Conservation (phyloP, 495 filamentous ascomycete species). For the Tuber brumale region DNA sequence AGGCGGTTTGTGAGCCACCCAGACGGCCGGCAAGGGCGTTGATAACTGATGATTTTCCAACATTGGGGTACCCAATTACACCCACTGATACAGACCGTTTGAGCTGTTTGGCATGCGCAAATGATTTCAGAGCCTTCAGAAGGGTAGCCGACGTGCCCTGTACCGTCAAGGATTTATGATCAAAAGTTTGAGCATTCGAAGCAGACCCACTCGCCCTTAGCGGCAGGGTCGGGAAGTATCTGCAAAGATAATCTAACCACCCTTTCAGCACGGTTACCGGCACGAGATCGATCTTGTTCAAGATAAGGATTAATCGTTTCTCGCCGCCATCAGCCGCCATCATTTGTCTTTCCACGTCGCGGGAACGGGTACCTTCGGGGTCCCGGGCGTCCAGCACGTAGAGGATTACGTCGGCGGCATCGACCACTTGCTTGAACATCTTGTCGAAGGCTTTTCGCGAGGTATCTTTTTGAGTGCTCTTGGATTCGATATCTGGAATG, state of each 20-base stretch:
- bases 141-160: slow-evolving; percentile 79
- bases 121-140: slow-evolving; percentile 86
- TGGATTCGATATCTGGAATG: slow-evolving; percentile 47
- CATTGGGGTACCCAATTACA: slow-evolving; percentile 94
- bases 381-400: slow-evolving; percentile 94
- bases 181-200: slow-evolving; percentile 81
- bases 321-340: slow-evolving; percentile 74
- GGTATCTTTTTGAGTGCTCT: slow-evolving; percentile 53
- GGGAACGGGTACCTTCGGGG: slow-evolving; percentile 82
- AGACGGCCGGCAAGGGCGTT: slow-evolving; percentile 82
- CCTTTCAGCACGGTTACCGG: slow-evolving; percentile 70
- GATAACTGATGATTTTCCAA: slow-evolving; percentile 95
- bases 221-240: slow-evolving; percentile 88
- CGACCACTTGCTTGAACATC: slow-evolving; percentile 90
- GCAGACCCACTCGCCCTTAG: slow-evolving; percentile 78
- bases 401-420: slow-evolving; percentile 80
- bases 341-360: slow-evolving; percentile 80
- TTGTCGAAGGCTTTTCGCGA: slow-evolving; percentile 88
- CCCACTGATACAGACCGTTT: slow-evolving; percentile 88
- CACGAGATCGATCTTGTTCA: slow-evolving; percentile 96
- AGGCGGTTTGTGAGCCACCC: slow-evolving; percentile 60
- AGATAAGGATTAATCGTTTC: slow-evolving; percentile 83
- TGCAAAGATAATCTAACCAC: slow-evolving; percentile 79
- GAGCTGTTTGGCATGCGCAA: slow-evolving; percentile 72
- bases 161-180: slow-evolving; percentile 81